These are phyloP conservation scores for Rhynchospora breviuscula DNA, from an alignment of 176 grass and related monocot species.

Conservation along the genomic window DNA sequence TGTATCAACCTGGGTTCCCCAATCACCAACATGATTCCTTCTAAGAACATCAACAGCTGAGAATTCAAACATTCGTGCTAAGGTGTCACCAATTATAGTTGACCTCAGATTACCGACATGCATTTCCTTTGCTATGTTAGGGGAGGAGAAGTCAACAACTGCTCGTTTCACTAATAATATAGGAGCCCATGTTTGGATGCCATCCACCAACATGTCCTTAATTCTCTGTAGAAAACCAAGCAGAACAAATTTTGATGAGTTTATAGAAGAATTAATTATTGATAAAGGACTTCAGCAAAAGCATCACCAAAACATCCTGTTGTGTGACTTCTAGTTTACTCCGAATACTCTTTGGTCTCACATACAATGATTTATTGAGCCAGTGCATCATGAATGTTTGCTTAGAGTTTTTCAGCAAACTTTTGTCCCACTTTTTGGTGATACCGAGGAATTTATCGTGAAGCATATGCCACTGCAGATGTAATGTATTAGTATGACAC, in stretches of 20 bases:
- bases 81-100: conserved; percentile 87
- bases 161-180: conserved; percentile 56
- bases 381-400: not conserved
- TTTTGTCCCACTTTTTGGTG: not conserved
- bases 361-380: not conserved
- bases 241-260: not conserved
- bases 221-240: conserved; percentile 52
- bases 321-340: not conserved
- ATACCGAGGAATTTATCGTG: not conserved
- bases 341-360: not conserved
- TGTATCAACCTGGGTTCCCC: conserved; percentile 85
- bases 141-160: conserved; percentile 88
- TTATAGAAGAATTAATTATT: not conserved
- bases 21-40: conserved; percentile 96
- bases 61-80: conserved; percentile 94
- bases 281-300: not conserved
- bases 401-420: not conserved
- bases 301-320: not conserved
- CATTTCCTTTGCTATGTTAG: conserved; percentile 99
- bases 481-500: not conserved
- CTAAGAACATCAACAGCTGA: conserved; percentile 81
- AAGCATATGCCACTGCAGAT: not conserved
- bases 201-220: conserved; percentile 78
- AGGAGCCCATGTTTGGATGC: conserved; percentile 81
- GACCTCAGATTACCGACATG: conserved; percentile 93